Conservation (phyloP, 2,329 filamentous ascomycete species). For the Trichoderma polysporum region DNA sequence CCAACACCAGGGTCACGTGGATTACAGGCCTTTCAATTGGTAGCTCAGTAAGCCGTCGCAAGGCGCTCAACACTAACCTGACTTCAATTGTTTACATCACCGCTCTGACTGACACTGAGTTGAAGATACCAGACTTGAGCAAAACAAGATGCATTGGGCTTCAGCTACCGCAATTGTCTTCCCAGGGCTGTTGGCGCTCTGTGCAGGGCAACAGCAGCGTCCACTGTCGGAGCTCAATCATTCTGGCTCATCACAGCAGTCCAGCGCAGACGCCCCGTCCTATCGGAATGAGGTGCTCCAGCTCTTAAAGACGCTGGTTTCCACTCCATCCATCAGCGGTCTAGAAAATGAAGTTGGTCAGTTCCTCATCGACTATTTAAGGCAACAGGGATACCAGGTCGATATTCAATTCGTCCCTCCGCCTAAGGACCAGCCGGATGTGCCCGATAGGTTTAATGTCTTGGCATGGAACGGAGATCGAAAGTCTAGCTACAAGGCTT, state of each 20-base stretch:
- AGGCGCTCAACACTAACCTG: not conserved
- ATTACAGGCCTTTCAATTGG: not conserved
- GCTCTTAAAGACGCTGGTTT: conserved; percentile 73
- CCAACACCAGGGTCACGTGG: not conserved
- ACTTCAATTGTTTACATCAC: conserved; percentile 7
- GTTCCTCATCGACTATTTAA: conserved; percentile 68
- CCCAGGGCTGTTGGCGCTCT: conserved; percentile 19
- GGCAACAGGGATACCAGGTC: conserved; percentile 44
- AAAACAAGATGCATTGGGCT: conserved; percentile 17
- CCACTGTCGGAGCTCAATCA: conserved; percentile 1
- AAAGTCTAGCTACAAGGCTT: conserved; percentile 53
- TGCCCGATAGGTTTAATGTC: conserved; percentile 62
- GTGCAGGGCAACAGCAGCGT: conserved; percentile 19
- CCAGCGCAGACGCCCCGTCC: conserved; percentile 28
- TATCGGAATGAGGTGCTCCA: conserved; percentile 58
- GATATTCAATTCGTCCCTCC: conserved; percentile 43
- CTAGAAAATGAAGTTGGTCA: conserved; percentile 67
- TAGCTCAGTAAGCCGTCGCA: not conserved
- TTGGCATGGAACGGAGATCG: conserved; percentile 61
- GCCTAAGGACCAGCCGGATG: conserved; percentile 32
- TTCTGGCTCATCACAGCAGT: not conserved
- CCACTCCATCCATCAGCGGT: conserved; percentile 69
- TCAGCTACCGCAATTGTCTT: conserved; percentile 10
- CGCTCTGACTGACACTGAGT: not conserved
- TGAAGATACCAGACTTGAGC: not conserved